Base-by-base conservation (phyloP, 495 filamentous ascomycete species). In the Rhypophila decipiens region DNA sequence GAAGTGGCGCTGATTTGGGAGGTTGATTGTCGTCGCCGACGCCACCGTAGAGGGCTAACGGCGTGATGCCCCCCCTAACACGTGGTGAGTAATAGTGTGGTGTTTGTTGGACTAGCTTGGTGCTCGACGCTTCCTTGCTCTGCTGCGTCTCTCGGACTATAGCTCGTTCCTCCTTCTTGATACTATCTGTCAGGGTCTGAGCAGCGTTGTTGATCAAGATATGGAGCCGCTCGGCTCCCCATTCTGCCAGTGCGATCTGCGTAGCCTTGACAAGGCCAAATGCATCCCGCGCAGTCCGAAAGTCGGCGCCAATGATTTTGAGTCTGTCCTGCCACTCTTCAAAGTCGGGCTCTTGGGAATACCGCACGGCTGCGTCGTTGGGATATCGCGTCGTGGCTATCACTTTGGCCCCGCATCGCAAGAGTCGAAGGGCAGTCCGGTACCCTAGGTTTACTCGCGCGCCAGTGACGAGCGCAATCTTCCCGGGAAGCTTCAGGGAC, bases 121-220 rank as follows among this genome's bases (percentile, higher is more conserved):
- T 43, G 15, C 4, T 17, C 21, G 35, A 19, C 13, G 40, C 46
- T 36, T 42, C 17, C 13, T 23, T 1, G 2, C 15, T 43, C 17
- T 38, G 31, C 36, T 41, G 18, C 36, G 38, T 19, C 35, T 54
- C 51, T 3, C 15, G 11, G 5, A 20, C 21, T 9, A 75, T 58
- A 4, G 67, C 69, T 13, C 29, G 44, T 7, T 51, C 23, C 47
- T 76, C 72, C 40, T 63, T 62, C 46, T 61, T 52, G 12, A 73
- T 36, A 11, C 68, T 59, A 49, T 76, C 73, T 2, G 69, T 74
- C 22, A 71, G 49, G 0, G 71, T 76, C 51, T 76, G 73, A 1
- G 73, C 72, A 9, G 73, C 72, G 51, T 74, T 76, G 43, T 74
- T 76, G 52, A 76, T 63, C 20, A 76, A 42, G 12, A 75, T 61